phyloP scores from a whole-genome alignment of 306 rosid genomes.

The Ammopiptanthus mongolicus region DNA sequence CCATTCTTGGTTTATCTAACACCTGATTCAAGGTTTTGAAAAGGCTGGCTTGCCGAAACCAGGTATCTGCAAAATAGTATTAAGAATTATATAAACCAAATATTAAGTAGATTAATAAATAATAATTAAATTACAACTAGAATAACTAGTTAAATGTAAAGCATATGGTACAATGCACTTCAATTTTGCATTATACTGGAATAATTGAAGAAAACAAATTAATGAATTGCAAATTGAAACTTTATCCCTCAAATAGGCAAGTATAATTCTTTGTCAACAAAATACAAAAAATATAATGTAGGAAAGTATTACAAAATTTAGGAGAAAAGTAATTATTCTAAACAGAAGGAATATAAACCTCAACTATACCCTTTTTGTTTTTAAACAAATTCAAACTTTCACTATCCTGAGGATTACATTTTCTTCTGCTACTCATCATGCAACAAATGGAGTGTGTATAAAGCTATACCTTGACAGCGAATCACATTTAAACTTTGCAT shows the following conservation, averaged over 20 bases:
- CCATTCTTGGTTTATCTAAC: conserved; percentile 5
- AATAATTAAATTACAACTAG: not conserved
- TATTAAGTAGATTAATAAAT: not conserved
- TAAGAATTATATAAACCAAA: conserved; percentile 6
- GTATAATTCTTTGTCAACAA: not conserved
- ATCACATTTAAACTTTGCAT: not conserved
- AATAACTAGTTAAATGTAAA: not conserved
- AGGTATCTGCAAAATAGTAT: conserved; percentile 57
- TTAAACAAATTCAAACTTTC: not conserved
- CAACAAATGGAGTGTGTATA: not conserved
- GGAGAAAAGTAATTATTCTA: not conserved
- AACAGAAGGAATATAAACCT: not conserved
- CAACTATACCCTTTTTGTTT: not conserved
- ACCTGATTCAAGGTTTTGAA: conserved; percentile 40
- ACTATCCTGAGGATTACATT: not conserved
- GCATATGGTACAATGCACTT: not conserved
- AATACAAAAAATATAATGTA: not conserved
- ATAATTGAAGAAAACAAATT: not conserved
- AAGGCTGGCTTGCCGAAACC: conserved; percentile 51
- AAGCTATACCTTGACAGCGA: not conserved
- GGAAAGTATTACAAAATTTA: not conserved
- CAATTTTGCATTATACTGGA: not conserved
- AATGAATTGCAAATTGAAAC: not conserved
- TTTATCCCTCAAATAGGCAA: not conserved
- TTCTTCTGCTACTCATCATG: not conserved